A percentile compares a stretch with the other conserved stretches of the same genome.
phyloP scores from a whole-genome alignment of 805 yeast species.

The Isabelozyma gotoi region DNA sequence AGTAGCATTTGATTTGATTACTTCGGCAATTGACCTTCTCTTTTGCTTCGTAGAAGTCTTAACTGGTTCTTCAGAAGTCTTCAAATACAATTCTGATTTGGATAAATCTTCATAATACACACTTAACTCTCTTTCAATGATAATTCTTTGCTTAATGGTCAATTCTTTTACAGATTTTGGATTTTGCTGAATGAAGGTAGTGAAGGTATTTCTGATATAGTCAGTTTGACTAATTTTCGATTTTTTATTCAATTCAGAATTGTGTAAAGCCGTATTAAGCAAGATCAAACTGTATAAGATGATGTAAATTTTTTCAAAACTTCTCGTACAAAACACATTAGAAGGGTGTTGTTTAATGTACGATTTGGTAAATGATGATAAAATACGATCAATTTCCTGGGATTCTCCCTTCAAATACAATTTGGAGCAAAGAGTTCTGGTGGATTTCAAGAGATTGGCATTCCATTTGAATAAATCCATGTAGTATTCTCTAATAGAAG shows the following conservation, averaged over 20 bases:
- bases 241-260: constrained; percentile 39
- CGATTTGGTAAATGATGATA: constrained; percentile 64
- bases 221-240: constrained; percentile 40
- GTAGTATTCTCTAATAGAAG: constrained; percentile 40
- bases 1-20: constrained; percentile 12
- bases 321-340: constrained; percentile 49
- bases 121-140: constrained; percentile 45
- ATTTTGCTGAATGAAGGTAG: constrained; percentile 40
- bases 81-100: constrained; percentile 39
- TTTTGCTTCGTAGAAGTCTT: constrained; percentile 5
- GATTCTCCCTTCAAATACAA: constrained; percentile 82
- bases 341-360: constrained; percentile 55
- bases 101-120: constrained; percentile 44
- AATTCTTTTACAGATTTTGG: constrained; percentile 25
- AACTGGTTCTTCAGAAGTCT: constrained; percentile 17
- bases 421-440: constrained; percentile 60
- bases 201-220: constrained; percentile 41
- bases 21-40: constrained; percentile 19
- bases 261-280: constrained; percentile 76
- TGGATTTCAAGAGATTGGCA: constrained; percentile 52
- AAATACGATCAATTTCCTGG: constrained; percentile 72
- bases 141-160: constrained; percentile 38
- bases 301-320: constrained; percentile 60
- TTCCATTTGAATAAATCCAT: constrained; percentile 49
- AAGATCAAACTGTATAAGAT: constrained; percentile 70